These are phyloP conservation scores for Aspergillus heteromorphus DNA, from an alignment of 495 filamentous ascomycete species.

Conservation along the genomic window DNA sequence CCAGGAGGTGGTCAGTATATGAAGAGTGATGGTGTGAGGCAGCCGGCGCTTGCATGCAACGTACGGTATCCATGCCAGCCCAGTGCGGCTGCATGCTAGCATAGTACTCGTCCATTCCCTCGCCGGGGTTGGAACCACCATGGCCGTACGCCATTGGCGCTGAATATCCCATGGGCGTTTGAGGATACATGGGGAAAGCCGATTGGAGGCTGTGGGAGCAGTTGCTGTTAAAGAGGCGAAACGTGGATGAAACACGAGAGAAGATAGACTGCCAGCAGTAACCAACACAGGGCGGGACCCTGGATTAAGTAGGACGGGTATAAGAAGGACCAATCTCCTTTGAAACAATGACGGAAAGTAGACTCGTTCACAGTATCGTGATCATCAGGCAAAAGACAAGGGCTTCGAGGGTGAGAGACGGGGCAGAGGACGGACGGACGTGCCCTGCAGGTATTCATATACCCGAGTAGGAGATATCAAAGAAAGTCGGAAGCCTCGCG, in stretches of 20 bases:
- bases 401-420: neutral
- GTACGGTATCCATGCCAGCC: conserved; percentile 31
- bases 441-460: conserved; percentile 19
- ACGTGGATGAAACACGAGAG: conserved; percentile 23
- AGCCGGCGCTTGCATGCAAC: conserved; percentile 11
- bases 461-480: conserved; percentile 23
- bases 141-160: conserved; percentile 24
- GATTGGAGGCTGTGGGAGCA: conserved; percentile 15
- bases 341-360: neutral
- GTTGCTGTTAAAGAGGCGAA: conserved; percentile 9
- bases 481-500: conserved; percentile 30
- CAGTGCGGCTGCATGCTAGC: conserved; percentile 25
- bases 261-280: conserved; percentile 8
- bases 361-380: neutral
- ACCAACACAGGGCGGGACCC: neutral
- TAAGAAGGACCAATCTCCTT: neutral
- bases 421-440: neutral
- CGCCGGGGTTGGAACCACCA: conserved; percentile 17
- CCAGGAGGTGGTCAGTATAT: conserved; percentile 9
- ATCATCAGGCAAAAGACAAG: neutral
- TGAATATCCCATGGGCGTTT: conserved; percentile 13
- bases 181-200: conserved; percentile 19
- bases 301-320: neutral
- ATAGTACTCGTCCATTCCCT: conserved; percentile 30
- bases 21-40: conserved; percentile 3